phyloP scores from a whole-genome alignment of 1,139 yeast species.

The Zhuliangozyma blackwelliae region DNA sequence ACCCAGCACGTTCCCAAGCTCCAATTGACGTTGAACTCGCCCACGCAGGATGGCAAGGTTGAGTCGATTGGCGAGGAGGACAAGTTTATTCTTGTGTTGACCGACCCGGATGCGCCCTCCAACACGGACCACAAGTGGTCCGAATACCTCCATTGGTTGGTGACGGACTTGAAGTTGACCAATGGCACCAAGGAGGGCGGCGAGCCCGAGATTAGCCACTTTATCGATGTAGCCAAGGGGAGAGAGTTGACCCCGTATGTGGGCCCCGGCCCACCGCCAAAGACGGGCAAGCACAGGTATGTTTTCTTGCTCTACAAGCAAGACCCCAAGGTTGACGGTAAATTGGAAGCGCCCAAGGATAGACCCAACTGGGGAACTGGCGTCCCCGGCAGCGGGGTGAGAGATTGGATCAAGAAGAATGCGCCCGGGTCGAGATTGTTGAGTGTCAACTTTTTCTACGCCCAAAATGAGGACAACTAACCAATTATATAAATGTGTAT shows the following conservation, averaged over 20 bases:
- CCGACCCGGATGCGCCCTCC: slow-evolving; percentile 95
- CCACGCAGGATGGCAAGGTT: slow-evolving; percentile 33
- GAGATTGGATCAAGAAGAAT: slow-evolving; percentile 64
- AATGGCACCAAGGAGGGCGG: slow-evolving; percentile 24
- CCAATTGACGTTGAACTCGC: slow-evolving; percentile 60
- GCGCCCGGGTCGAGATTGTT: slow-evolving; percentile 59
- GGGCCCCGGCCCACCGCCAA: slow-evolving; percentile 85
- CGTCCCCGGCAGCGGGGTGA: slow-evolving; percentile 68
- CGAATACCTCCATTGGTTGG: slow-evolving; percentile 77
- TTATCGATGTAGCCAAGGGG: slow-evolving; percentile 36
- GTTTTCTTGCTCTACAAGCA: slow-evolving; percentile 73
- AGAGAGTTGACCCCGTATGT: slow-evolving; percentile 41
- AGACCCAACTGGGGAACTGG: slow-evolving; percentile 88
- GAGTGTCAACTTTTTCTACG: slow-evolving; percentile 76
- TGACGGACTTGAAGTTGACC: slow-evolving; percentile 53
- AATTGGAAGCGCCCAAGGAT: slow-evolving; percentile 43
- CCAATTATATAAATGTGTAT: too few species aligned
- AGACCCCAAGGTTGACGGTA: slow-evolving; percentile 27
- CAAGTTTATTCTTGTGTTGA: slow-evolving; percentile 66
- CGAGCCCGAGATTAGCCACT: slow-evolving; percentile 30
- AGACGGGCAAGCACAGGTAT: slow-evolving; percentile 80
- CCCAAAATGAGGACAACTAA: slow-evolving; percentile 54
- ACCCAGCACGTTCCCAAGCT: slow-evolving; percentile 65
- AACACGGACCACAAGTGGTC: slow-evolving; percentile 81
- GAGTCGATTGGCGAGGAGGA: slow-evolving; percentile 42